Evolutionary conservation across 768 basidiomycete genomes (phyloP).

Genomic region (Suillus discolor): DNA sequence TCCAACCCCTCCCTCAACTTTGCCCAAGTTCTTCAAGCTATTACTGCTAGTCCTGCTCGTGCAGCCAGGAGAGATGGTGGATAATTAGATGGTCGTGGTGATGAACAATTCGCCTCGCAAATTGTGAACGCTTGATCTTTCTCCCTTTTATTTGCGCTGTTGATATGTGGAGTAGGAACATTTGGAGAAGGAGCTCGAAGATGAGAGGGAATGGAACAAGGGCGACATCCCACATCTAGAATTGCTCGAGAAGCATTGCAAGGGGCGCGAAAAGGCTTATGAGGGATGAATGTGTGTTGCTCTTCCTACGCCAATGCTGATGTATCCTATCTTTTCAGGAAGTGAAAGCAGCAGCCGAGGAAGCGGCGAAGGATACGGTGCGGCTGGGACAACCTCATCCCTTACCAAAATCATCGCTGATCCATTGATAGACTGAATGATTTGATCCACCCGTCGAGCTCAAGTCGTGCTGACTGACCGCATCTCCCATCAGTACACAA

Average conservation of each 20-base stretch:
- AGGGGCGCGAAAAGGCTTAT: constrained; percentile 68
- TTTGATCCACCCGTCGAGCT: no score
- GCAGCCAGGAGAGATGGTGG: no score
- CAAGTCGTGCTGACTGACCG: no score
- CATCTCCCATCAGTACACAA: no score
- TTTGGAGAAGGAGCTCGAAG: constrained; percentile 58
- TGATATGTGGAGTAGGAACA: constrained; percentile 44
- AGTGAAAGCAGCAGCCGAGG: constrained; percentile 71
- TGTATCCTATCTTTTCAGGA: constrained; percentile 45
- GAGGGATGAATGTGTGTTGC: constrained; percentile 47
- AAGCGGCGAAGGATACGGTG: constrained; percentile 78
- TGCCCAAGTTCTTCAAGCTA: no score
- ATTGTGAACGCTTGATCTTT: constrained; percentile 52
- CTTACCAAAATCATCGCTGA: no score
- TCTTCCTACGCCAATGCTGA: not conserved
- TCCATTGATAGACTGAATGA: no score
- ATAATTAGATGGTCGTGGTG: no score
- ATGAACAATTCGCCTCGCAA: constrained; percentile 54
- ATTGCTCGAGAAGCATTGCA: constrained; percentile 65
- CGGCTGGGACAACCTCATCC: no score
- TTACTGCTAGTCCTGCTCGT: no score
- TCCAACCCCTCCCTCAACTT: no score
- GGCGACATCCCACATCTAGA: constrained; percentile 79
- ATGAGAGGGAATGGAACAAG: constrained; percentile 75
- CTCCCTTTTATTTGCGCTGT: not conserved